Percentiles rank a stretch among this genome's conserved stretches.
phyloP scores from a whole-genome alignment of 2,329 filamentous ascomycete genomes.

The Akanthomyces dipterigenus region DNA sequence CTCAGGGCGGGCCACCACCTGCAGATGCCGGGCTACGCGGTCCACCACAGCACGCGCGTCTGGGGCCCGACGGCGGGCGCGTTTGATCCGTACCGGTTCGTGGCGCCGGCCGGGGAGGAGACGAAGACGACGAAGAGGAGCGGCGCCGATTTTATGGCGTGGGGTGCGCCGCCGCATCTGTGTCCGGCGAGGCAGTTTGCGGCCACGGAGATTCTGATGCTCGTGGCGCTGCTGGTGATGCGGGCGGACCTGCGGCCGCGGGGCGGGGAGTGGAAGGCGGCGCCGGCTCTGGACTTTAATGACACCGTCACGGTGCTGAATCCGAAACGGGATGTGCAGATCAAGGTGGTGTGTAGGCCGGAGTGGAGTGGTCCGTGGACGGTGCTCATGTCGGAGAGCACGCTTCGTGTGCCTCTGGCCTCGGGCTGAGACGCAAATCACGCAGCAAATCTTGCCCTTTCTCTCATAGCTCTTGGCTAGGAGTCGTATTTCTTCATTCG shows the following conservation, averaged over 20 bases:
- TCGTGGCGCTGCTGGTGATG: conserved; percentile 15
- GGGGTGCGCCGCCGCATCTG: conserved; percentile 24
- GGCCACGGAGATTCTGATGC: conserved; percentile 21
- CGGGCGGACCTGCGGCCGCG: conserved; percentile 12
- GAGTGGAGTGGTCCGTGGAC: neutral
- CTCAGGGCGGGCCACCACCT: conserved; percentile 29
- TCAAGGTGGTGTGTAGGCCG: neutral
- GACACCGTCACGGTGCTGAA: neutral
- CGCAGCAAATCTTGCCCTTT: too few relatives aligned
- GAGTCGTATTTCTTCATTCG: neutral
- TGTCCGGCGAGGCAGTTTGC: conserved; percentile 25
- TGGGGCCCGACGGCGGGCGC: conserved; percentile 27
- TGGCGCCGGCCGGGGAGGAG: neutral
- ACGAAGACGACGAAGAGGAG: neutral
- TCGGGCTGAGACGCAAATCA: neutral
- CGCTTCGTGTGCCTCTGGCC: neutral
- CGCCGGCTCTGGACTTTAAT: neutral
- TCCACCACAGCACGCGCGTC: conserved; percentile 22
- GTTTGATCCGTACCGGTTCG: conserved; percentile 27
- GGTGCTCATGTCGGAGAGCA: neutral
- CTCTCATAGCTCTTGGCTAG: too few relatives aligned
- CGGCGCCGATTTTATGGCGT: conserved; percentile 16
- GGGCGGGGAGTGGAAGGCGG: neutral
- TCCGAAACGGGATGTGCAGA: neutral
- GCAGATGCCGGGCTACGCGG: conserved; percentile 27